Conservation (phyloP, 2,329 filamentous ascomycete species). For the Pseudogymnoascus sp. region DNA sequence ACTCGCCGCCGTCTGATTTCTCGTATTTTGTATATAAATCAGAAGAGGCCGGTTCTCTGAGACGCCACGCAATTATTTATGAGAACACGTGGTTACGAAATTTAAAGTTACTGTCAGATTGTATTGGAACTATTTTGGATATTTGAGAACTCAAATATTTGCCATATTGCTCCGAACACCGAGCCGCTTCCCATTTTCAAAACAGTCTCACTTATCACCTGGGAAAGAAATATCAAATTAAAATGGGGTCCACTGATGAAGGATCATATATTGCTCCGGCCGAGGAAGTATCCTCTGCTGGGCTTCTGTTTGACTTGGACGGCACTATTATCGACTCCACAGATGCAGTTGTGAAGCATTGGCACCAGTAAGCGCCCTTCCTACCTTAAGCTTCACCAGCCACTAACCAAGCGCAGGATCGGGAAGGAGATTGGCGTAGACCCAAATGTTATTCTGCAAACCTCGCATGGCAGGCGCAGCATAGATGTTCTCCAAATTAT, state of each 20-base stretch:
- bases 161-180: background rate
- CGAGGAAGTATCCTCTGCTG: constrained; percentile 6
- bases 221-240: background rate
- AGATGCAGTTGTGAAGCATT: constrained; percentile 67
- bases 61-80: background rate
- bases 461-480: constrained; percentile 81
- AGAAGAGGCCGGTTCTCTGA: background rate
- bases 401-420: constrained; percentile 41
- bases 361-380: constrained; percentile 41
- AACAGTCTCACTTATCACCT: background rate
- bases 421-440: constrained; percentile 77
- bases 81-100: constrained; percentile 4
- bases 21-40: background rate
- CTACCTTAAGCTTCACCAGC: background rate
- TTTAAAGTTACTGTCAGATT: background rate
- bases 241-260: background rate
- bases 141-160: background rate
- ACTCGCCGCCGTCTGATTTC: background rate
- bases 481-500: constrained; percentile 79
- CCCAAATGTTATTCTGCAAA: constrained; percentile 76
- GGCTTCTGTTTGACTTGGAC: constrained; percentile 59
- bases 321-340: constrained; percentile 80
- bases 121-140: background rate
- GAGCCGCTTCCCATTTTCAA: background rate
- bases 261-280: constrained; percentile 5